Base-by-base conservation (phyloP, 225 moss, liverwort and hornwort species). In the Antitrichia curtipendula region DNA sequence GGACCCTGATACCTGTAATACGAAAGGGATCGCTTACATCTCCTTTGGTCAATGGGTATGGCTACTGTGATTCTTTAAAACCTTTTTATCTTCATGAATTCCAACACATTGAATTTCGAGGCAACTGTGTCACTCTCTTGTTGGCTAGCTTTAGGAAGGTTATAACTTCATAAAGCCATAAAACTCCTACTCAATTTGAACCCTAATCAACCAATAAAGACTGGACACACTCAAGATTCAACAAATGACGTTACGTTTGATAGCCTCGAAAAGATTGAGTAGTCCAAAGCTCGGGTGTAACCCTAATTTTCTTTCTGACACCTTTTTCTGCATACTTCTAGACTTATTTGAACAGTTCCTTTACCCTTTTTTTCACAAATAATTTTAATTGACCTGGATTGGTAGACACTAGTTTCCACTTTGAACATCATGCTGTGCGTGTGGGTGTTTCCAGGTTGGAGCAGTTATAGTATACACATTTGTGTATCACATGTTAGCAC, bases 21-120 rank as follows among this genome's bases (percentile, higher is more conserved):
- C 91, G 16, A 86, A 90, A 43, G 97, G 97, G 60, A 95, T 96
- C 36, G 97, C 97, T 28, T 98, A 98, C 74, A 94, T 98, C 54
- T 96, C 97, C 60, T 98, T 98, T 58, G 97, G 97, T 68, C 97
- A 96, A 91, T 98, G 97, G 97, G 97, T 98, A 94, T 62, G 65
- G 76, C 82, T 29, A 47, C 85, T n/a, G 8, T 6, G 36, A 74
- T 52, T 64, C 41, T 74, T 57, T 32, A 4, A 31, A 58, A 21
- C 16, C 64, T 75, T 47, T 10, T 32, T 16, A 25, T 77, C 41
- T 59, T 23, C 27, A 47, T 22, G 12, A 47, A 23, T 22, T 34
- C 11, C n/a, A 36, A 52, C 12, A 52, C 12, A 60, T 43, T 43
- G 80, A 81, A 62, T 34, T 81, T 34, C 47, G 1, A 34, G 34